phyloP scores from a whole-genome alignment of 2,329 filamentous ascomycete species.

The Verticillium alfalfae region DNA sequence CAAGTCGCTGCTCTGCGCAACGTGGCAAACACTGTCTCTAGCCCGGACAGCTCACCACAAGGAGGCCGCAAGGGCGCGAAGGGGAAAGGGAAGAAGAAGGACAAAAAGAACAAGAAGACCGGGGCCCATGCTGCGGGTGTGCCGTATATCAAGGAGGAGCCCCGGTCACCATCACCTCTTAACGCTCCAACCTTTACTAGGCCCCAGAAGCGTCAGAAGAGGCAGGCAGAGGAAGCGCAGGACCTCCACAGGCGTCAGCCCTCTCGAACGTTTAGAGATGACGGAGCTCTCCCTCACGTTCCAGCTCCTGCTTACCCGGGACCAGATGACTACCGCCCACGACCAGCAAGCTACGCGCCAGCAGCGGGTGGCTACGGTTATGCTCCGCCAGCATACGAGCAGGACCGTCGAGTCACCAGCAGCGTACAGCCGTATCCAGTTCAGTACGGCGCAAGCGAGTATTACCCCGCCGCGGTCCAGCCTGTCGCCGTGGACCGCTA shows the following conservation, averaged over 20 bases:
- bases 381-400: constrained; percentile 21
- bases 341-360: constrained; percentile 13
- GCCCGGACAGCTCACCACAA: constrained; percentile 56
- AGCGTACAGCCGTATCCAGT: constrained; percentile 27
- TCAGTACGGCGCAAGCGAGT: constrained; percentile 29
- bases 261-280: constrained; percentile 19
- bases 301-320: constrained; percentile 26
- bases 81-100: constrained; percentile 43
- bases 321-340: constrained; percentile 17
- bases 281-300: constrained; percentile 16
- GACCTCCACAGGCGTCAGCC: constrained; percentile 28
- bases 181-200: constrained; percentile 45
- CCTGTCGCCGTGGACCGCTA: constrained; percentile 34
- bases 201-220: constrained; percentile 51
- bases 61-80: constrained; percentile 41
- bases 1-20: constrained; percentile 54
- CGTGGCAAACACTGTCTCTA: constrained; percentile 41
- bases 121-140: constrained; percentile 43
- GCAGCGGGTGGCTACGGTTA: constrained; percentile 16
- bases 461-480: constrained; percentile 31
- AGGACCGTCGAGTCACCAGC: constrained; percentile 22
- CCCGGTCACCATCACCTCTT: constrained; percentile 57
- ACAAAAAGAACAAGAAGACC: constrained; percentile 42
- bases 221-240: constrained; percentile 30
- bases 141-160: constrained; percentile 59